Base-by-base conservation (phyloP, 2,329 filamentous ascomycete species). In the Kalmusia sp. region DNA sequence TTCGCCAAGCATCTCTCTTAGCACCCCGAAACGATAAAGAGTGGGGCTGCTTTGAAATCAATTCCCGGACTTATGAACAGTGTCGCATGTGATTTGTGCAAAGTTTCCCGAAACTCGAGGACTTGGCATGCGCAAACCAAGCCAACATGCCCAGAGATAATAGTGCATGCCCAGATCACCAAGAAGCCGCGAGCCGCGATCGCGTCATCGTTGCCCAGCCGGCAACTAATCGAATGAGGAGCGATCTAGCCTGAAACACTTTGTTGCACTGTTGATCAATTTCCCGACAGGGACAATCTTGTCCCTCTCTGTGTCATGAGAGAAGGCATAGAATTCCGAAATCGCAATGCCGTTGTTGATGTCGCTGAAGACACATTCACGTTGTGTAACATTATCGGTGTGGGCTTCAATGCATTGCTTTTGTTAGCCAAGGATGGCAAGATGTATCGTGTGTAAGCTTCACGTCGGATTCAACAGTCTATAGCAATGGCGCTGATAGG, bases 161-260 rank as follows among this genome's bases (percentile, higher is more conserved):
- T 40, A 12, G 46, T 49, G 46, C 46, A 49, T 38, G 35, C 14
- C 45, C 45, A 39, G 39, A 22, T 38, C 14, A 39, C n/a, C 14
- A 38, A 28, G 34, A 37, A 6, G 24, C 27, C 19, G 14, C 19
- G 15, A n/a, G 14, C n/a, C 25, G 9, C 24, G 19, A 38, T 4
- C 25, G 25, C 31, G 14, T 11, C 33, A 41, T 41, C 4, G n/a
- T n/a, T 34, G 33, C 43, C 28, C 15, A 46, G 28, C 15, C n/a
- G 17, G 22, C 24, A 34, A 3, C 28, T 25, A 24, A 35, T 25
- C 5, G 19, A 24, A 31, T 7, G 21, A 17, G 11, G 5, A 11
- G 33, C 15, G 7, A 40, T 24, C 21, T 7, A n/a, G 14, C 38
- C 22, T 40, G 15, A 24, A 40, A 6, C 22, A 12, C 22, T 37